Evolutionary conservation across 1,139 yeast species (phyloP).

Genomic region (Komagataea norvegica): DNA sequence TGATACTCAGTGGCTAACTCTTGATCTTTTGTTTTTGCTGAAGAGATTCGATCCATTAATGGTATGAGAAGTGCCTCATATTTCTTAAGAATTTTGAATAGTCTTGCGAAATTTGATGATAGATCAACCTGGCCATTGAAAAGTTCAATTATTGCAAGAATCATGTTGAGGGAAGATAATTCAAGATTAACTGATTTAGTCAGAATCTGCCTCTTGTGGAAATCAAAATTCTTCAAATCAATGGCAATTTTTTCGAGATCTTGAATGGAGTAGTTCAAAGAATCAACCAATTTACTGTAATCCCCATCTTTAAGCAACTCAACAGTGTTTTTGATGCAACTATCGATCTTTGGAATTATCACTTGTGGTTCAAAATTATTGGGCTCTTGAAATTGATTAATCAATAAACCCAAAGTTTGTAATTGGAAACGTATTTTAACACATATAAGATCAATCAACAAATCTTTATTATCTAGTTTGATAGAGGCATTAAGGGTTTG

Average conservation of each 20-base stretch:
- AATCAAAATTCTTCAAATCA: not conserved
- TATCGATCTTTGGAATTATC: not conserved
- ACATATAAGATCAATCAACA: conserved; percentile 1
- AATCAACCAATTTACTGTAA: not conserved
- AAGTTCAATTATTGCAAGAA: not conserved
- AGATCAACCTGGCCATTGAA: not conserved
- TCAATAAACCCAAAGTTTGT: not conserved
- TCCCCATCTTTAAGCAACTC: conserved; percentile 3
- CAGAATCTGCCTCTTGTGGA: conserved; percentile 1
- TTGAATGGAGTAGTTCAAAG: not conserved
- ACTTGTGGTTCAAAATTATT: not conserved
- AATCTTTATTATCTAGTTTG: conserved; percentile 2
- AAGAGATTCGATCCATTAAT: not conserved
- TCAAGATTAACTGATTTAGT: not conserved
- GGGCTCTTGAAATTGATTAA: not conserved
- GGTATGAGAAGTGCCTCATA: conserved; percentile 1
- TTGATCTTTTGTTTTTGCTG: not conserved
- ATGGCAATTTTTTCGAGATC: not conserved
- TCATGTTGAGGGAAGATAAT: not conserved
- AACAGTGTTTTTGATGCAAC: not conserved
- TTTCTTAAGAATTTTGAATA: not conserved
- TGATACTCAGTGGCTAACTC: not conserved
- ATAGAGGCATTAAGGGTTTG: not conserved
- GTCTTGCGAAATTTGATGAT: not conserved
- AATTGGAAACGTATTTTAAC: not conserved